Base-by-base conservation (phyloP, 805 yeast species). In the Metschnikowia hibisci region DNA sequence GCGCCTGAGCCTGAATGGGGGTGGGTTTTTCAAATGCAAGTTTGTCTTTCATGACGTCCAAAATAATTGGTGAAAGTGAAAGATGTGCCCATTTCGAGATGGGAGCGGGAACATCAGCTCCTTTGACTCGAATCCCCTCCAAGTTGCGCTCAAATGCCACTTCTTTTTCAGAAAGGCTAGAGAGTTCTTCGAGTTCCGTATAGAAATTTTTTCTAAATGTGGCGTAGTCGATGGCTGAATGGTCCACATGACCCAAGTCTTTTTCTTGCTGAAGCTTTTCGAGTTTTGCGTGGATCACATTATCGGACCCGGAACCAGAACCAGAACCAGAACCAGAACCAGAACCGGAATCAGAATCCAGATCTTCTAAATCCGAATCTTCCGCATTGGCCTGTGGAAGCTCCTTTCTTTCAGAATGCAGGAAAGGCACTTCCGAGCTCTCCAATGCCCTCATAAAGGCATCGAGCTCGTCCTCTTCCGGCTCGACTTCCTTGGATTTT, bases 1-100 rank as follows among this genome's bases (percentile, higher is more conserved):
- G 71, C 0, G 96, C 89, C 55, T 89, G 96, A 0, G 89, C 74
- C 61, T 93, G 99, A 42, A 93, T 88, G 0, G 96, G 78, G 0
- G 97, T 87, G 1, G 98, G 96, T 2, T 64, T 57, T 0, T 62
- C 67, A 57, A 78, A 90, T 6, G 69, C 60, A 8, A 84, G 60
- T 11, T 67, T 66, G 3, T 74, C 69, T 1, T 69, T 67, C 6
- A 91, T 66, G 0, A 80, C 71, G 2, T 73, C 63, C 67, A 78
- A 68, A 1, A 82, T 71, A 1, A 73, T 69, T 0, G 78, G 63
- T 0, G 95, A 83, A 1, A 93, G 67, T 0, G 96, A 96, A 43
- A 89, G 67, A 48, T 87, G 91, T 3, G 84, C 71, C 95, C 97
- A 91, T 42, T 78, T 77, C 32, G 73, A 55, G 0, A 88, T 77